Conservation (phyloP, 2,329 filamentous ascomycete species). For the Monosporascus ibericus region DNA sequence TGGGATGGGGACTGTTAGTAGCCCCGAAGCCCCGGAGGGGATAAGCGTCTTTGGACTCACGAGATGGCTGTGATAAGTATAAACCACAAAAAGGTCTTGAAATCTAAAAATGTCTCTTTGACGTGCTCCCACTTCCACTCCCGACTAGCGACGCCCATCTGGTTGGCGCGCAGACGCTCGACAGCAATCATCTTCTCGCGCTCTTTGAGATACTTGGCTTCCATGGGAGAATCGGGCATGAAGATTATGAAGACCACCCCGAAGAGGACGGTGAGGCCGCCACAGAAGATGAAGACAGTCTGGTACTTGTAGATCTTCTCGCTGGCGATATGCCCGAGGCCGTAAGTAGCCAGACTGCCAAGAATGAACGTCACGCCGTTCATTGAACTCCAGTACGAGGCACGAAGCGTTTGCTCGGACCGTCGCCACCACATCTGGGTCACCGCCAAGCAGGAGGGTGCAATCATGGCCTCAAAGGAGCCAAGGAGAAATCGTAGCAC, state of each 20-base stretch:
- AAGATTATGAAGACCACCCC: constrained; percentile 45
- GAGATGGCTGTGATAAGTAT: constrained; percentile 54
- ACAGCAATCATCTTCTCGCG: constrained; percentile 62
- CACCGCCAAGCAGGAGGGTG: constrained; percentile 44
- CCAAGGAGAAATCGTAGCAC: constrained; percentile 39
- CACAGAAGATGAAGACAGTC: constrained; percentile 44
- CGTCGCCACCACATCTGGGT: constrained; percentile 51
- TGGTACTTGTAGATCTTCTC: constrained; percentile 43
- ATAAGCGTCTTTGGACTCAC: constrained; percentile 46
- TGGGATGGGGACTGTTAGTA: constrained; percentile 11
- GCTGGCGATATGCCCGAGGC: constrained; percentile 41
- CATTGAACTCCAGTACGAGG: constrained; percentile 48
- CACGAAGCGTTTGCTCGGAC: constrained; percentile 43
- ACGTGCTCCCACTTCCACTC: constrained; percentile 65
- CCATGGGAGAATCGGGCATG: constrained; percentile 60
- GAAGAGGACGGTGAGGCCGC: constrained; percentile 45
- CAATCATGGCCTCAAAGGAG: constrained; percentile 42
- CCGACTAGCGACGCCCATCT: constrained; percentile 67
- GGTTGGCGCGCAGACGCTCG: constrained; percentile 66
- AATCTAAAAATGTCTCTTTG: constrained; percentile 32
- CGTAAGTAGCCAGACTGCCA: constrained; percentile 49
- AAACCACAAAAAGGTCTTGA: constrained; percentile 54
- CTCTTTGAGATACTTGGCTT: constrained; percentile 53
- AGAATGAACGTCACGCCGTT: constrained; percentile 50
- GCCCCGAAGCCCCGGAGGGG: constrained; percentile 50